A percentile compares a stretch with the other conserved stretches of the same genome.
Conservation (phyloP, 2,329 filamentous ascomycete species). For the Fusarium nelsonii region DNA sequence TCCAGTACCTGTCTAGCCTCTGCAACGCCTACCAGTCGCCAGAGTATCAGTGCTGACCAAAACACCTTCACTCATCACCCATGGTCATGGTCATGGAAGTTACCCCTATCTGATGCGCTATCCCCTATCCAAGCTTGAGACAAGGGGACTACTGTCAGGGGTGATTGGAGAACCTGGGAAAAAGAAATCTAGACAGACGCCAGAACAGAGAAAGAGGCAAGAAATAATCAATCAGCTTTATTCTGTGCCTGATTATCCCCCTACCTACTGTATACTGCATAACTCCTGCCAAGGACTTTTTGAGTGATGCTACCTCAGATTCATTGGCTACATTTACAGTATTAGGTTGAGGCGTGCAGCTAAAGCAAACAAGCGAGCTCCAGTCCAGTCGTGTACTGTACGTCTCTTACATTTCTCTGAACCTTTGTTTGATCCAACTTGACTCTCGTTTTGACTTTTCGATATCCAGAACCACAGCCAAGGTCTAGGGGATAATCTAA, state of each 20-base stretch:
- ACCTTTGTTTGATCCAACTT: conserved; percentile 24
- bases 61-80: conserved; percentile 29
- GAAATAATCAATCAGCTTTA: conserved; percentile 15
- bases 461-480: conserved; percentile 29
- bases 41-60: conserved; percentile 16
- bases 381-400: background rate
- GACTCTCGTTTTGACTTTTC: conserved; percentile 41
- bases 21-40: background rate
- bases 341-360: conserved; percentile 37
- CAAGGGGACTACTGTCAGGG: conserved; percentile 40
- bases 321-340: conserved; percentile 26
- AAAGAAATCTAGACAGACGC: conserved; percentile 7
- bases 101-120: conserved; percentile 43
- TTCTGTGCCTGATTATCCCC: conserved; percentile 13
- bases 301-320: background rate
- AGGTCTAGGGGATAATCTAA: conserved; percentile 32
- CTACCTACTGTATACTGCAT: background rate
- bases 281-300: conserved; percentile 16
- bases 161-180: conserved; percentile 17
- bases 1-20: conserved; percentile 6
- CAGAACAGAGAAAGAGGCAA: conserved; percentile 3
- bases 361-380: conserved; percentile 14
- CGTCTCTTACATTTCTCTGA: conserved; percentile 23
- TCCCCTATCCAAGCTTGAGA: conserved; percentile 43
- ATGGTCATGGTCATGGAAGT: conserved; percentile 5